Base-by-base conservation (phyloP, 371 early-diverging fungal genomes). In the Mortierella sp. region DNA sequence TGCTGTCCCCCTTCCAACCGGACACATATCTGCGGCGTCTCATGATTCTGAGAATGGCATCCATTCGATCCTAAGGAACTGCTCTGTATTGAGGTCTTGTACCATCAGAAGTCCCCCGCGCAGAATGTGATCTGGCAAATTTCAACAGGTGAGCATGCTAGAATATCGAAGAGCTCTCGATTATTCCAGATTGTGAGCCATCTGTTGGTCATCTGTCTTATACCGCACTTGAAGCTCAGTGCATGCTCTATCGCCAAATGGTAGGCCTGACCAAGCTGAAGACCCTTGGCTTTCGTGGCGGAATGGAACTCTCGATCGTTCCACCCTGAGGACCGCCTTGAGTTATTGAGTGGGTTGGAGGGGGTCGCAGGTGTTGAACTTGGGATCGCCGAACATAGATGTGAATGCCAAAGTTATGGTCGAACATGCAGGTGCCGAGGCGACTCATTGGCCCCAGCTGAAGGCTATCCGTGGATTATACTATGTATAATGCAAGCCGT, bases 91-190 rank as follows among this genome's bases (percentile, higher is more conserved):
- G 0, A 47, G 46, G 31, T 15, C n/a, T 1, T 48, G 57, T 14
- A n/a, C 11, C 7, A 24, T 58, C 31, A 0, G 6, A 5, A 11
- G 15, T 8, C 47, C 46, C 12, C 15, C 21, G n/a, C 8, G n/a
- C 53, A 11, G 7, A 24, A 7, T 66, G 66, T 28, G 28, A 28
- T 21, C 66, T 59, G 37, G 19, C 6, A 19, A 6, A 34, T 39
- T 66, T 66, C 30, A 53, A 53, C 21, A 26, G 37, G 11, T 66
- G 66, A 59, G 47, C 23, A 12, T 66, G 59, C 15, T 28, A 50
- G 8, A 31, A 28, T 2, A 50, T 66, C 12, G 47, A 53, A 31
- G 12, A 17, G 12, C 26, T 67, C 9, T 1, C 14, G 3, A 15
- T 67, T 6, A 15, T n/a, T 3, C 60, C 60, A 2, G 44, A 67